phyloP scores from a whole-genome alignment of 2,329 filamentous ascomycete species.

The Fusarium napiforme region DNA sequence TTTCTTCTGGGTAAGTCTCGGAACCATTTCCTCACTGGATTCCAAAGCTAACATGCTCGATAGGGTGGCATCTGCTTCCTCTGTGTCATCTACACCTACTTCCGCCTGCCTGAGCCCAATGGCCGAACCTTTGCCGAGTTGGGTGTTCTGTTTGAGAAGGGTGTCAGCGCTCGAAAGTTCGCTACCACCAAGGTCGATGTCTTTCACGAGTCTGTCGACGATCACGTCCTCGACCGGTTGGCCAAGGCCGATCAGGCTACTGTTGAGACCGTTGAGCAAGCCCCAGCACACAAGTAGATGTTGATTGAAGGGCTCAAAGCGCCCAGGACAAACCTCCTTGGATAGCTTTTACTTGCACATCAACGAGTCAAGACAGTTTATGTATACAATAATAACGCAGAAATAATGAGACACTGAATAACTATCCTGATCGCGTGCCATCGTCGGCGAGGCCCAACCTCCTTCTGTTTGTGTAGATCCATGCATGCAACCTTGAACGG shows the following conservation, averaged over 20 bases:
- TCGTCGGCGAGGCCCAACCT: too few species aligned
- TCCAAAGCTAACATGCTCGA: neutral
- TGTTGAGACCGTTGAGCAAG: conserved; percentile 19
- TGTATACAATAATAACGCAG: neutral
- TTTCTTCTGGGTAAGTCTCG: conserved; percentile 76
- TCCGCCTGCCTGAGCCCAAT: conserved; percentile 73
- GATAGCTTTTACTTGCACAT: accelerated
- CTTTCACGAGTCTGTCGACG: conserved; percentile 62
- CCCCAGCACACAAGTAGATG: neutral
- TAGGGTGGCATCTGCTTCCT: conserved; percentile 75
- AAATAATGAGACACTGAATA: conserved; percentile 7
- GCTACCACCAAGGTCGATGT: conserved; percentile 67
- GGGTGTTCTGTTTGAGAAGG: conserved; percentile 83
- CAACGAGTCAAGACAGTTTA: neutral
- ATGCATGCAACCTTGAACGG: neutral
- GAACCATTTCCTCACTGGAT: conserved; percentile 20
- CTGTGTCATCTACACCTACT: conserved; percentile 78
- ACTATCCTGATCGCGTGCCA: neutral
- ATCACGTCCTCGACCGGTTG: conserved; percentile 61
- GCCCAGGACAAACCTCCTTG: neutral
- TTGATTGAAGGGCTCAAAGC: accelerated
- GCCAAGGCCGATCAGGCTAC: conserved; percentile 46
- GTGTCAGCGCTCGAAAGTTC: conserved; percentile 79
- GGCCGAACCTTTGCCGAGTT: conserved; percentile 88
- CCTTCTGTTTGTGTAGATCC: neutral